Base-by-base conservation (phyloP, 192 early-diverging fungal species). In the Bifiguratus adelaidae region DNA sequence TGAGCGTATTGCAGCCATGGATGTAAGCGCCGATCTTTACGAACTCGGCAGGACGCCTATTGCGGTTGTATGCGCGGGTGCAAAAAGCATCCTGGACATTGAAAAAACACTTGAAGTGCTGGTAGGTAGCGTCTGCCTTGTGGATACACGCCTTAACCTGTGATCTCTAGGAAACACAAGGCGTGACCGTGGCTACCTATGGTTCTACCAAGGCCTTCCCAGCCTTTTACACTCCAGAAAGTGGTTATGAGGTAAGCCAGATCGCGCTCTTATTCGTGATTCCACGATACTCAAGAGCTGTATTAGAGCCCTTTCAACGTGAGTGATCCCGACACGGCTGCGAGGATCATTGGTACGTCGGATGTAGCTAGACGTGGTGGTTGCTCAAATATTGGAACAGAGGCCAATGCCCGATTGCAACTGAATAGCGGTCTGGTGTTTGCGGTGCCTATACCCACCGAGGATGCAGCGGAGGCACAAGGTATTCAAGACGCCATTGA, bases 31-130 rank as follows among this genome's bases (percentile, higher is more conserved):
- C 2, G 95, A 98, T 72, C 61, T 98, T 44, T 85, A 81, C 3
- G 95, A 96, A 67, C 70, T 98, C 15, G 83, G 87, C 2, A 62
- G 80, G 26, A 94, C 95, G 0, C 89, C 95, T 4, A 85, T 98
- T 3, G 76, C 95, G 0, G 95, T 98, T 2, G 82, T 98, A 1
- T 98, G 92, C 61, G 89, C 95, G 0, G 95, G 95, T 46, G 90
- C 85, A 12, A 98, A 98, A 53, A 83, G 87, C n/a, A 98, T 98
- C 26, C 67, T 98, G 18, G 92, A 96, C 57, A 85, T 98, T 61
- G 76, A 67, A 44, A 82, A 82, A 48, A 98, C 95, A 0, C 65
- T 98, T 5, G 95, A 98, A 59, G 85, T 77, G 44, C 56, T 95
- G 41, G 78, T 65, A 35, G 45, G 44, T 9, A 16, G 28, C 19